Percentiles rank a stretch among this genome's conserved stretches.
Evolutionary conservation across 2,329 filamentous ascomycete genomes (phyloP).

Genomic region (Periconia digitata): DNA sequence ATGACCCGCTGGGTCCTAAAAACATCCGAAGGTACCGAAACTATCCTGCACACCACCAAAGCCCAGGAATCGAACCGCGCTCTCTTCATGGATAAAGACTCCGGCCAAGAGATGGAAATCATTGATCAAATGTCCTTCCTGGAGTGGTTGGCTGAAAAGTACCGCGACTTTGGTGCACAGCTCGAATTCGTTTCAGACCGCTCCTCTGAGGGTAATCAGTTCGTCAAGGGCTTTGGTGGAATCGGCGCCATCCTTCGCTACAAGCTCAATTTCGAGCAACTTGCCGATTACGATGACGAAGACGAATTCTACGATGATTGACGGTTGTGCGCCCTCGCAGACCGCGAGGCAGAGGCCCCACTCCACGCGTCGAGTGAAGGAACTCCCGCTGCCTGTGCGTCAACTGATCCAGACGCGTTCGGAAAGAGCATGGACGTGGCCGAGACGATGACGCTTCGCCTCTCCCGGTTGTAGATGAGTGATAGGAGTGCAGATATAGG

Average conservation of each 20-base stretch:
- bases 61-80: conserved; percentile 76
- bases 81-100: conserved; percentile 92
- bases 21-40: conserved; percentile 69
- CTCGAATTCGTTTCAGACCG: conserved; percentile 98
- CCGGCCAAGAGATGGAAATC: conserved; percentile 96
- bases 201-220: conserved; percentile 98
- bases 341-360: conserved; percentile 81
- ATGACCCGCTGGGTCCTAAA: conserved; percentile 91
- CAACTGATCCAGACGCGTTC: conserved; percentile 37
- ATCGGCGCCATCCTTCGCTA: conserved; percentile 97
- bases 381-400: conserved; percentile 53
- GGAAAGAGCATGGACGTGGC: conserved; percentile 30
- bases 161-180: conserved; percentile 94
- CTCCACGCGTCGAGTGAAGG: conserved; percentile 54
- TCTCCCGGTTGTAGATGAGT: conserved; percentile 44
- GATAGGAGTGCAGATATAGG: conserved; percentile 37
- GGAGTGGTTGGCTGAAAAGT: conserved; percentile 99
- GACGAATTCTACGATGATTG: conserved; percentile 92
- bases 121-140: conserved; percentile 86
- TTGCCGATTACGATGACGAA: conserved; percentile 85
- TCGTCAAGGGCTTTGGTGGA: conserved; percentile 98
- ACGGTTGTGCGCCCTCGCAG: conserved; percentile 84
- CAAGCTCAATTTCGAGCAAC: conserved; percentile 99
- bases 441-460: conserved; percentile 37
- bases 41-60: conserved; percentile 87